Evolutionary conservation across 441 rosid species (phyloP).

Genomic region (Bruguiera hainesii): DNA sequence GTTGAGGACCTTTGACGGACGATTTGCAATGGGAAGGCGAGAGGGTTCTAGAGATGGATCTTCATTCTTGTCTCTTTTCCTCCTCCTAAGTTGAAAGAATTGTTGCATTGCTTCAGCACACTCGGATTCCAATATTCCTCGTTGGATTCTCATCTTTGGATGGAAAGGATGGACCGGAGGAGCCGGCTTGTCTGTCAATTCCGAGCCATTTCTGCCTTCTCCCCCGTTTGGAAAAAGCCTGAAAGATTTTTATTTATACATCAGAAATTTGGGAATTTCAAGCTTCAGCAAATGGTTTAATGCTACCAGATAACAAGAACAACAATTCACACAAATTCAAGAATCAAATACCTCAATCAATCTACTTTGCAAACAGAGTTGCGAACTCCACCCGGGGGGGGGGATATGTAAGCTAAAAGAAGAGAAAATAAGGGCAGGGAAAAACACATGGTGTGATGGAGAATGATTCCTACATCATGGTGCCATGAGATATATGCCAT

Average conservation of each 20-base stretch:
- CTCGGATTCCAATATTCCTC: constrained; percentile 71
- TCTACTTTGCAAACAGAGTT: too few relatives aligned
- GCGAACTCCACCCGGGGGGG: too few relatives aligned
- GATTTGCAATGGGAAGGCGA: constrained; percentile 47
- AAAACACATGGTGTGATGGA: too few relatives aligned
- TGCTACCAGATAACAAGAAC: background rate
- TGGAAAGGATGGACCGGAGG: constrained; percentile 94
- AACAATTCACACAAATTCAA: background rate
- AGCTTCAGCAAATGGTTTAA: background rate
- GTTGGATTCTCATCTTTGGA: constrained; percentile 78
- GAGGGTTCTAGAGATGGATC: constrained; percentile 45
- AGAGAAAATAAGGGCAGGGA: too few relatives aligned
- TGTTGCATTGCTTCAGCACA: constrained; percentile 92
- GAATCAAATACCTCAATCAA: too few relatives aligned
- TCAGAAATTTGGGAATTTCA: background rate
- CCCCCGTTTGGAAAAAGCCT: constrained; percentile 69
- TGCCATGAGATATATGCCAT: too few relatives aligned
- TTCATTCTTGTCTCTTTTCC: constrained; percentile 52
- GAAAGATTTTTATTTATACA: constrained; percentile 21
- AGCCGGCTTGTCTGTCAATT: constrained; percentile 54
- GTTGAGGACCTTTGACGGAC: constrained; percentile 63
- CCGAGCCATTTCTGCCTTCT: constrained; percentile 34
- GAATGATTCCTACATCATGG: too few relatives aligned
- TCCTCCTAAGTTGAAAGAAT: constrained; percentile 89
- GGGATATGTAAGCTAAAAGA: too few relatives aligned